These are phyloP conservation scores for Metschnikowia dekortorum DNA, from an alignment of 805 yeast genomes.

Conservation along the genomic window DNA sequence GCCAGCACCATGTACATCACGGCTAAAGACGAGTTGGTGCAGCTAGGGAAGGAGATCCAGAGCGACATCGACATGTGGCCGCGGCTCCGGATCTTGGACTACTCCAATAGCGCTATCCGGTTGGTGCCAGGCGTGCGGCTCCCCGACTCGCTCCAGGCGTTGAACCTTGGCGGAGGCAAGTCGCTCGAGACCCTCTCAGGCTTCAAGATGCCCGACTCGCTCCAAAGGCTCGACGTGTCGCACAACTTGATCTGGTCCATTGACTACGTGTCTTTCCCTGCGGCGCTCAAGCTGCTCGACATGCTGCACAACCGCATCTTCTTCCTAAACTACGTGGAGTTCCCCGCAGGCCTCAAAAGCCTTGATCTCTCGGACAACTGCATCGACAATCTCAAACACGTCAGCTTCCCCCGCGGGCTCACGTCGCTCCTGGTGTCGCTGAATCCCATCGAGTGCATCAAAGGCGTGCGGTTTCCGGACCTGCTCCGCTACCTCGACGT, in stretches of 20 bases:
- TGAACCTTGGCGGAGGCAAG: conserved; percentile 38
- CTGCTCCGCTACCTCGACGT: conserved; percentile 32
- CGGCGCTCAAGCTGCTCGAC: conserved; percentile 28
- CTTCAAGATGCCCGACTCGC: conserved; percentile 32
- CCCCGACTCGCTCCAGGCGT: conserved; percentile 33
- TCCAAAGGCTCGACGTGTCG: conserved; percentile 29
- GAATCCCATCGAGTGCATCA: conserved; percentile 41
- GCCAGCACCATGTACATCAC: conserved; percentile 31
- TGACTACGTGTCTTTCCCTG: conserved; percentile 34
- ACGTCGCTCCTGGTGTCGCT: conserved; percentile 27
- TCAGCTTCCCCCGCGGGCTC: conserved; percentile 32
- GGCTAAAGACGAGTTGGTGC: conserved; percentile 28
- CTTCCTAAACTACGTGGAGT: conserved; percentile 36
- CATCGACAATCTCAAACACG: conserved; percentile 35
- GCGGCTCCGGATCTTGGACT: conserved; percentile 31
- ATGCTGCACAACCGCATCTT: conserved; percentile 36
- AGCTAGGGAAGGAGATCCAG: conserved; percentile 34
- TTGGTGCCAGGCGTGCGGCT: conserved; percentile 37
- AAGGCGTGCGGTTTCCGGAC: conserved; percentile 40
- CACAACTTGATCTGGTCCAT: conserved; percentile 31
- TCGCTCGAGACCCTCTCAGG: conserved; percentile 38
- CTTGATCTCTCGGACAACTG: conserved; percentile 38
- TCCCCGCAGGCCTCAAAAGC: conserved; percentile 26
- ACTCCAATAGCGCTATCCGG: conserved; percentile 33
- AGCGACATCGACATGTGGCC: conserved; percentile 33